Conservation (phyloP, 148 eudicot species). For the Pouteria glomerata region DNA sequence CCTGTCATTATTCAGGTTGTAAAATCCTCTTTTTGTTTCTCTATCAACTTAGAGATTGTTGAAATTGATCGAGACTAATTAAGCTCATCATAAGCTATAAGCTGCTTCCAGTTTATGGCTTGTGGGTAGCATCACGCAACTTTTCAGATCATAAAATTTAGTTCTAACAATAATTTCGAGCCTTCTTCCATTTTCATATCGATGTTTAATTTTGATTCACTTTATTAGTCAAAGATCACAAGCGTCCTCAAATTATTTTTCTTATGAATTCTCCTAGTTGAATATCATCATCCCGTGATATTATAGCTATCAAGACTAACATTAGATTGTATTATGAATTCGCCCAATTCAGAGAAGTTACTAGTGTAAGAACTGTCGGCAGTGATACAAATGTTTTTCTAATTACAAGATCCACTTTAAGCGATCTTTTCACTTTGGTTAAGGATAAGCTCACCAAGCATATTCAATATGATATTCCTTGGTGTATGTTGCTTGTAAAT, state of each 20-base stretch:
- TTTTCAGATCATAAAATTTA: background rate
- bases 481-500: too few relatives aligned
- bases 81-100: background rate
- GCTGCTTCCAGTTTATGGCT: background rate
- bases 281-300: background rate
- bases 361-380: too few relatives aligned
- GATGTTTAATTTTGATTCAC: background rate
- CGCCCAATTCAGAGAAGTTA: too few relatives aligned
- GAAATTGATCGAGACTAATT: background rate
- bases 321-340: too few relatives aligned
- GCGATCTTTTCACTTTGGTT: too few relatives aligned
- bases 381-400: too few relatives aligned
- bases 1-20: slow-evolving; percentile 93
- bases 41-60: background rate
- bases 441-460: too few relatives aligned
- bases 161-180: background rate
- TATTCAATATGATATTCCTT: too few relatives aligned
- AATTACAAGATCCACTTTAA: too few relatives aligned
- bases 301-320: background rate
- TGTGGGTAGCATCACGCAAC: background rate
- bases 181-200: slow-evolving; percentile 1
- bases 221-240: background rate
- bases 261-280: background rate
- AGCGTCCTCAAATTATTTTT: background rate
- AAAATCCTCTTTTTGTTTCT: background rate